These are phyloP conservation scores for Phytopythium aichiense DNA, from an alignment of 352 stramenopile genomes.

Conservation along the genomic window DNA sequence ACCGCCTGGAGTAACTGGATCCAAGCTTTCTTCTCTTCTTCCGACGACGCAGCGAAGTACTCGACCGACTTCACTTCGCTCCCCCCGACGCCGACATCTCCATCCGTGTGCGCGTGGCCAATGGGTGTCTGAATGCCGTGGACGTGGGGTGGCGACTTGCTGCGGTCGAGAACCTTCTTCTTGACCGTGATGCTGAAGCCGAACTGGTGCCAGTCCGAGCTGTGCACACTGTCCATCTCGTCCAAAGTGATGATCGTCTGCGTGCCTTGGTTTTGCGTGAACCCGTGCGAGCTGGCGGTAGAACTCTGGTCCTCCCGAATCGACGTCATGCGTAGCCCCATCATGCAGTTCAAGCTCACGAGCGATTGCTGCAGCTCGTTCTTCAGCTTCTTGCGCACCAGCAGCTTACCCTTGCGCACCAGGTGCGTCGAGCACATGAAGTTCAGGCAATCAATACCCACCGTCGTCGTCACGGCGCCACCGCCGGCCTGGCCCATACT, in stretches of 20 bases:
- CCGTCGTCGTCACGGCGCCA: constrained; percentile 36
- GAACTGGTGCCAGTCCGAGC: constrained; percentile 67
- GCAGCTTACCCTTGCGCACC: constrained; percentile 56
- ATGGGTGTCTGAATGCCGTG: constrained; percentile 21
- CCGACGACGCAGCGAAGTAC: constrained; percentile 67
- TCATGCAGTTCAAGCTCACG: constrained; percentile 85
- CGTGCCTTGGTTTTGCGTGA: constrained; percentile 55
- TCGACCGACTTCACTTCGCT: constrained; percentile 42
- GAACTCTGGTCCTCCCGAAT: constrained; percentile 42
- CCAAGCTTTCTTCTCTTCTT: constrained; percentile 66
- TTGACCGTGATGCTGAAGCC: constrained; percentile 70
- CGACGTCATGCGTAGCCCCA: constrained; percentile 73
- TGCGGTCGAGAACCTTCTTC: constrained; percentile 37
- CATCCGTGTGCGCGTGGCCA: constrained; percentile 21
- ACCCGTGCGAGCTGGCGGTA: constrained; percentile 23
- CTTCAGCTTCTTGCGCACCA: constrained; percentile 75
- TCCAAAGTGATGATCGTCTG: constrained; percentile 74
- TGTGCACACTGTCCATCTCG: constrained; percentile 71
- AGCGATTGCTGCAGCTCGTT: constrained; percentile 71
- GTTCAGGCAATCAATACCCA: constrained; percentile 84
- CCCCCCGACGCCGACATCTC: constrained; percentile 5
- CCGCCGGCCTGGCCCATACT: constrained; percentile 21
- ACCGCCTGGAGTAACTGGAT: constrained; percentile 65
- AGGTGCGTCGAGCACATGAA: constrained; percentile 84
- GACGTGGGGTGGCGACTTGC: constrained; percentile 11